A percentile compares a stretch with the other conserved stretches of the same genome.
These are phyloP conservation scores for Stereocaulon alpinum DNA, from an alignment of 495 filamentous ascomycete genomes.

Conservation along the genomic window DNA sequence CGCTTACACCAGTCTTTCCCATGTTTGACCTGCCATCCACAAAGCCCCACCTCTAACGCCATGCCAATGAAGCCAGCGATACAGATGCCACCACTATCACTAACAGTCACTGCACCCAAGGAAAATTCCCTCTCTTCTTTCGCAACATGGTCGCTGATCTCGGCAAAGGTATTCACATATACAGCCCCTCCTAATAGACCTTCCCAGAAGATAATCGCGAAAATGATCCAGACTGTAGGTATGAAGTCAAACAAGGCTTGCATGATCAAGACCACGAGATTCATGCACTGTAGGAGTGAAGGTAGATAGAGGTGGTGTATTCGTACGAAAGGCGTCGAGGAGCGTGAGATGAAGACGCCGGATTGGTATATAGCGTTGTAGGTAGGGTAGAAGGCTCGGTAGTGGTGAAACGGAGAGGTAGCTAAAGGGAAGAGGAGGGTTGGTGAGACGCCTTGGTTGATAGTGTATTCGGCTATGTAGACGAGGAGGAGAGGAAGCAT, in stretches of 20 bases:
- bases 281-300: constrained; percentile 70
- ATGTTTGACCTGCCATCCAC: constrained; percentile 64
- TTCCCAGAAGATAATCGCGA: constrained; percentile 87
- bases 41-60: constrained; percentile 73
- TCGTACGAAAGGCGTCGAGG: constrained; percentile 76
- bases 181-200: constrained; percentile 82
- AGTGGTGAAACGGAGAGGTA: constrained; percentile 64
- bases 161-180: constrained; percentile 92
- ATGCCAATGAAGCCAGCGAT: constrained; percentile 79
- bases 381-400: constrained; percentile 43
- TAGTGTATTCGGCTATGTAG: constrained; percentile 91
- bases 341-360: constrained; percentile 88
- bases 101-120: constrained; percentile 79
- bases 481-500: constrained; percentile 90
- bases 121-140: constrained; percentile 79
- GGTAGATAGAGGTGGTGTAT: constrained; percentile 73
- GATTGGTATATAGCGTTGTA: constrained; percentile 63
- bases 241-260: constrained; percentile 72
- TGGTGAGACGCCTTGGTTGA: constrained; percentile 86
- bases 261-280: constrained; percentile 60
- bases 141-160: constrained; percentile 72
- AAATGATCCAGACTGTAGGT: constrained; percentile 73
- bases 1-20: constrained; percentile 68
- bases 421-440: constrained; percentile 77
- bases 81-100: constrained; percentile 84